Evolutionary conservation across 441 rosid genomes (phyloP), one percentile per base, ranked within the genome.

Genomic region (Hypseocharis bilobata): DNA sequence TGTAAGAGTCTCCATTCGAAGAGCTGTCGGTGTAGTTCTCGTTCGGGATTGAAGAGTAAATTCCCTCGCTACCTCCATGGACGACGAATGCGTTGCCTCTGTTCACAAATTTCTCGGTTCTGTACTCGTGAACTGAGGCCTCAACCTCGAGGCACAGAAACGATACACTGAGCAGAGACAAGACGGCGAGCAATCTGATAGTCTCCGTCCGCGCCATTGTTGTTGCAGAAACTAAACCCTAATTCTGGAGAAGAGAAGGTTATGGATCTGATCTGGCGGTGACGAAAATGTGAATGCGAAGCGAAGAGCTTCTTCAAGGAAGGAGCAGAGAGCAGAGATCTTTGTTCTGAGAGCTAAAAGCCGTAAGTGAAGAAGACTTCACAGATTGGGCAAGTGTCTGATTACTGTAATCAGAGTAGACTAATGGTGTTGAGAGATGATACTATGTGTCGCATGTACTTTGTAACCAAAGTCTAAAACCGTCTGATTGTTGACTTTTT

Each of bases 61-160:
- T 84, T 72, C 96, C 94, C 75, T 88, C 98, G 63, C 89, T 92
- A 55, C 98, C 97, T 4, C 92, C 98, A 73, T 92, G 92, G 70
- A 90, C 80, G 55, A 90, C 91, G 72, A 82, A 90, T 54, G 97
- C 97, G 77, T 90, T 88, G 55, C 98, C 96, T 83, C 81, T 92
- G 36, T 82, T 66, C 28, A 79, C 83, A 79, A 92, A 92, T 69
- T 69, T 85, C 63, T 86, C 91, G 30, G 76, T 85, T 36, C 66
- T 82, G 75, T 90, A 92, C 79, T 88, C 91, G 56, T 92, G 97
- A 72, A 92, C 84, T 45, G 97, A 92, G 42, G 88, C 94, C 69
- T 85, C 72, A 13, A 70, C 44, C 44, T 38, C 68, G 30, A 73
- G 56, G 55, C 69, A 66, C 55, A 72, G 28, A 25, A 68, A 60